phyloP scores from a whole-genome alignment of 306 rosid species.

The Cucurbita argyrosperma region DNA sequence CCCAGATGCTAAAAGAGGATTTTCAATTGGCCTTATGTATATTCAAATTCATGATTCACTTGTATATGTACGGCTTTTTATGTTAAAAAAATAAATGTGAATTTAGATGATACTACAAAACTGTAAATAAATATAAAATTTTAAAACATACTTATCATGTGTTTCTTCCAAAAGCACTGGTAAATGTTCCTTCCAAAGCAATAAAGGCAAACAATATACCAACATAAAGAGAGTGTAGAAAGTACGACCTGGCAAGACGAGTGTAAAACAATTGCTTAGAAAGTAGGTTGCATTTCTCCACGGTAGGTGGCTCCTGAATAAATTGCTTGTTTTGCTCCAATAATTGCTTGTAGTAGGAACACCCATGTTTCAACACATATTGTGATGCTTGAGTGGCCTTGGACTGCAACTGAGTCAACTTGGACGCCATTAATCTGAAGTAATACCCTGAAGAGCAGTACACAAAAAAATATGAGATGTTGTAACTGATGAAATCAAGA shows the following conservation, averaged over 20 bases:
- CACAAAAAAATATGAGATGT: neutral
- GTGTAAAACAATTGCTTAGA: slow-evolving; percentile 74
- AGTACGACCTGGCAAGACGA: slow-evolving; percentile 78
- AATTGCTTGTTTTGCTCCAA: slow-evolving; percentile 79
- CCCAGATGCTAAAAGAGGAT: neutral
- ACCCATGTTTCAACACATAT: slow-evolving; percentile 42
- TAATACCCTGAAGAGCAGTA: slow-evolving; percentile 3
- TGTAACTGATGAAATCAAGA: neutral
- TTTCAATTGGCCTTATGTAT: neutral
- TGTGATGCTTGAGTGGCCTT: slow-evolving; percentile 76
- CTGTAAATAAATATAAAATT: neutral
- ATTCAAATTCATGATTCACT: neutral
- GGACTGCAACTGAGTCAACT: slow-evolving; percentile 57
- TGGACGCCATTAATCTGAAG: slow-evolving; percentile 50
- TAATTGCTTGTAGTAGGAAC: slow-evolving; percentile 55
- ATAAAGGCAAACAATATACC: neutral
- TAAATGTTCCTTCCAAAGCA: neutral
- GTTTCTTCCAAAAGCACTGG: neutral
- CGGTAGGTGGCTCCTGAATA: slow-evolving; percentile 80
- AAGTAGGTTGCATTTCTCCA: slow-evolving; percentile 69
- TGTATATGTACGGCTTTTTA: neutral
- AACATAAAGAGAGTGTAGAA: slow-evolving; percentile 4
- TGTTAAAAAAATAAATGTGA: neutral
- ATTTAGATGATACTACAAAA: neutral
- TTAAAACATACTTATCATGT: neutral